Conservation (phyloP, 169 alveolate genomes). For the Plasmodium coatneyi region DNA sequence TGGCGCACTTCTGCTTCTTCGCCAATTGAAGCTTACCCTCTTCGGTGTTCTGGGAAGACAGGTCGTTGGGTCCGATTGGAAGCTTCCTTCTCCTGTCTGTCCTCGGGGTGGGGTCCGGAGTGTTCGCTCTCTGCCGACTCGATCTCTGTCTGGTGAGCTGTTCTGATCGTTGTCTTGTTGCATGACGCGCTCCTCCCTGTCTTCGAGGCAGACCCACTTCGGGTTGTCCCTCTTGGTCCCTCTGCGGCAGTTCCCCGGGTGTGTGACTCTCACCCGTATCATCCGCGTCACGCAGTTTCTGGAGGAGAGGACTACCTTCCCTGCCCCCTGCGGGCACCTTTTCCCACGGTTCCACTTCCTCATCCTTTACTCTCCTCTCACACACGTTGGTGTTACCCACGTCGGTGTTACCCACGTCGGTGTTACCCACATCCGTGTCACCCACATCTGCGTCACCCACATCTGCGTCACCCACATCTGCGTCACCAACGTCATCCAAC, state of each 20-base stretch:
- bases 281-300: neutral
- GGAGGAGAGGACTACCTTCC: neutral
- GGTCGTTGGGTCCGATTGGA: neutral
- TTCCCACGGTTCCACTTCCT: neutral
- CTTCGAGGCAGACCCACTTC: neutral
- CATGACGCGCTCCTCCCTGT: neutral
- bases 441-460: too few relatives aligned
- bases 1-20: slow-evolving; percentile 2
- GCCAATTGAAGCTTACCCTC: slow-evolving; percentile 12
- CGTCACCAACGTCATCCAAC: neutral
- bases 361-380: neutral
- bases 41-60: neutral
- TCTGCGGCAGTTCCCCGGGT: neutral
- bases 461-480: too few relatives aligned
- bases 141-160: neutral
- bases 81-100: slow-evolving; percentile 12
- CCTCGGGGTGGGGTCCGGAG: neutral
- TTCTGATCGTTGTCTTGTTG: neutral
- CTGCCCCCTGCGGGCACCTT: neutral
- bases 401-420: too few relatives aligned
- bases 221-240: neutral
- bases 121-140: neutral
- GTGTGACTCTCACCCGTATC: neutral
- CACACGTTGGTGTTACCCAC: too few relatives aligned
- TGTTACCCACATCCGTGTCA: too few relatives aligned